phyloP scores from a whole-genome alignment of 164 flowering plant genomes.

The Santalum album region DNA sequence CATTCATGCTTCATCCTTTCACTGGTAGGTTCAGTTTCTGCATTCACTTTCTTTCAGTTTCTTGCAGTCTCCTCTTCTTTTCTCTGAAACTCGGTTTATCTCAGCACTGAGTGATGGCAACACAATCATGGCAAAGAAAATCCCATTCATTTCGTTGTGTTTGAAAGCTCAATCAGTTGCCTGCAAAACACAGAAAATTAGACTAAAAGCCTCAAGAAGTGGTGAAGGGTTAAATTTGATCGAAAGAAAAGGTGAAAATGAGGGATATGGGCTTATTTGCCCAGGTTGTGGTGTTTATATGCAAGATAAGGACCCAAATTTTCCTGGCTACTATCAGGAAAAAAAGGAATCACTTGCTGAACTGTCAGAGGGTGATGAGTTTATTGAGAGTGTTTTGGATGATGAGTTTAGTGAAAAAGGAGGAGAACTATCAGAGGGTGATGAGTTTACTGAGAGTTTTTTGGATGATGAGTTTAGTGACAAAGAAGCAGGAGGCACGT shows the following conservation, averaged over 20 bases:
- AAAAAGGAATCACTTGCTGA: constrained; percentile 18
- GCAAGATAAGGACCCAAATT: constrained; percentile 77
- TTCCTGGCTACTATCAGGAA: constrained; percentile 74
- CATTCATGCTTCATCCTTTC: no score
- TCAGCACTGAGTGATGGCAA: no score
- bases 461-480: constrained; percentile 12
- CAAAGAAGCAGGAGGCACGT: constrained; percentile 19
- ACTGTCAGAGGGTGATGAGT: constrained; percentile 9
- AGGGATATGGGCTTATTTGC: constrained; percentile 54
- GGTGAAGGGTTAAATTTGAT: no score
- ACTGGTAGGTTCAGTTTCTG: no score
- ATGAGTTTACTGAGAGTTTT: constrained; percentile 10
- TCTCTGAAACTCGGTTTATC: no score
- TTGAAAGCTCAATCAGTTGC: no score
- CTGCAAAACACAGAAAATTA: no score
- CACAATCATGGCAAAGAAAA: no score
- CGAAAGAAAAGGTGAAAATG: constrained; percentile 74
- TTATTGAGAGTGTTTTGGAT: constrained; percentile 8
- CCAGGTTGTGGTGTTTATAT: constrained; percentile 96
- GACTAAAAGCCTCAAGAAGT: no score
- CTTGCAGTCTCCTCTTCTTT: no score
- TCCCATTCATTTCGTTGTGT: no score
- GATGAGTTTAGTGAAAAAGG: constrained; percentile 15
- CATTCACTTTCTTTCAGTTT: no score
- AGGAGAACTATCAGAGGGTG: constrained; percentile 14